These are phyloP conservation scores for Arachis monticola DNA, from an alignment of 331 rosid genomes.

Conservation along the genomic window DNA sequence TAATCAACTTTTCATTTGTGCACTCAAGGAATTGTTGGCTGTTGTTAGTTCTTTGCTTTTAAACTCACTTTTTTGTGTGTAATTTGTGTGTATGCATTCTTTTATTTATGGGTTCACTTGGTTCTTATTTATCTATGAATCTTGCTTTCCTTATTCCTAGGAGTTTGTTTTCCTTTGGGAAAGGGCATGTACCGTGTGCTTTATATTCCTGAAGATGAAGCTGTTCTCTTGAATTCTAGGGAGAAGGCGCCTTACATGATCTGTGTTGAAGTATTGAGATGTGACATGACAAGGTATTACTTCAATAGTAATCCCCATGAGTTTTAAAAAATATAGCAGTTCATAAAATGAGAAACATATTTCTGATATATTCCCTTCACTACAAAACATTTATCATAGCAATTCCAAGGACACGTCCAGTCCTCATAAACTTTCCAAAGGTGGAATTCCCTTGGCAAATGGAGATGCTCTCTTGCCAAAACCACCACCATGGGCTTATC, in stretches of 20 bases:
- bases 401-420: slow-evolving; percentile 72
- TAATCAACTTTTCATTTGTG: slow-evolving; percentile 13
- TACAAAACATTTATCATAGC: slow-evolving; percentile 54
- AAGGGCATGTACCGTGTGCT: slow-evolving; percentile 89
- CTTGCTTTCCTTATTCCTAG: slow-evolving; percentile 53
- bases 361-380: slow-evolving; percentile 34
- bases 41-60: slow-evolving; percentile 14
- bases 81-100: slow-evolving; percentile 25
- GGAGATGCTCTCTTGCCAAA: slow-evolving; percentile 88
- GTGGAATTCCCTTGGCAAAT: slow-evolving; percentile 96
- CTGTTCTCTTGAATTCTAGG: slow-evolving; percentile 95
- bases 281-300: slow-evolving; percentile 81
- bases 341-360: slow-evolving; percentile 30
- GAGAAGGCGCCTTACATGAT: slow-evolving; percentile 96
- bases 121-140: slow-evolving; percentile 35
- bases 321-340: slow-evolving; percentile 20
- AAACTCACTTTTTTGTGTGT: slow-evolving; percentile 25
- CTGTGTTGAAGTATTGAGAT: slow-evolving; percentile 88
- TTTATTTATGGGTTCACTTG: slow-evolving; percentile 21
- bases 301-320: slow-evolving; percentile 28
- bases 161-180: slow-evolving; percentile 95
- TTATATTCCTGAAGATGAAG: slow-evolving; percentile 94
- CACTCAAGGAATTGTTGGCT: slow-evolving; percentile 22
- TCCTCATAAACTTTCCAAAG: slow-evolving; percentile 84
- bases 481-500: slow-evolving; percentile 99